phyloP scores from a whole-genome alignment of 2,329 filamentous ascomycete species.

The Nigrograna mackinnonii region DNA sequence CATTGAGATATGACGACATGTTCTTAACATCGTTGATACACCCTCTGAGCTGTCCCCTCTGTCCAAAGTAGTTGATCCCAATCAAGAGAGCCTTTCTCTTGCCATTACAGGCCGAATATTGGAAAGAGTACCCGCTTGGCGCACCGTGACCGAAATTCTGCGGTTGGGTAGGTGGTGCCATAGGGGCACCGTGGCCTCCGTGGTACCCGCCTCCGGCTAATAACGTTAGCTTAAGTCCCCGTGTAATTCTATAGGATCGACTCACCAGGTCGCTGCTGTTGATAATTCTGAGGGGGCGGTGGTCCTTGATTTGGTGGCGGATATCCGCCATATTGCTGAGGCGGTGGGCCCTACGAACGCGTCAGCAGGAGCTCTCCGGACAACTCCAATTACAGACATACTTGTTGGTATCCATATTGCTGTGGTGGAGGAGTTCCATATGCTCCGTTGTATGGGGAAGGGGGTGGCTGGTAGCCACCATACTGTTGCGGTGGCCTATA shows the following conservation, averaged over 20 bases:
- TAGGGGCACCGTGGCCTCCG: conserved; percentile 62
- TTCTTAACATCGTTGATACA: conserved; percentile 98
- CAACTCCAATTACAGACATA: conserved; percentile 15
- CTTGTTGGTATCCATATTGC: conserved; percentile 48
- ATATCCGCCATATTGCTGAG: conserved; percentile 12
- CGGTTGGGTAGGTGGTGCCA: conserved; percentile 65
- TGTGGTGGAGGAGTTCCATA: conserved; percentile 46
- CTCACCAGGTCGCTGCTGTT: conserved; percentile 25
- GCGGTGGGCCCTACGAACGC: conserved; percentile 12
- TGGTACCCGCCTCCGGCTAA: too few species aligned
- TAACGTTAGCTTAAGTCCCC: conserved; percentile 31
- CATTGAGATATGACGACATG: conserved; percentile 88
- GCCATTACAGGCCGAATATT: conserved; percentile 90
- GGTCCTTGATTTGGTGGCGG: conserved; percentile 24
- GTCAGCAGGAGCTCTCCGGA: conserved; percentile 17
- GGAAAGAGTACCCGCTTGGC: conserved; percentile 78
- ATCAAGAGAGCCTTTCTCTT: conserved; percentile 87
- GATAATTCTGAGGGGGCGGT: conserved; percentile 13
- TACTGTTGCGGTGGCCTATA: conserved; percentile 40
- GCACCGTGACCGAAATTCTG: conserved; percentile 68
- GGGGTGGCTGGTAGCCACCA: conserved; percentile 32
- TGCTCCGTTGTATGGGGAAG: conserved; percentile 39
- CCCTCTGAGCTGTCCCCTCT: conserved; percentile 85
- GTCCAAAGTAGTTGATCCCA: conserved; percentile 95
- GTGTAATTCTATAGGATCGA: background rate